Conservation (phyloP, 192 early-diverging fungal species). For the Martensiomyces pterosporus region DNA sequence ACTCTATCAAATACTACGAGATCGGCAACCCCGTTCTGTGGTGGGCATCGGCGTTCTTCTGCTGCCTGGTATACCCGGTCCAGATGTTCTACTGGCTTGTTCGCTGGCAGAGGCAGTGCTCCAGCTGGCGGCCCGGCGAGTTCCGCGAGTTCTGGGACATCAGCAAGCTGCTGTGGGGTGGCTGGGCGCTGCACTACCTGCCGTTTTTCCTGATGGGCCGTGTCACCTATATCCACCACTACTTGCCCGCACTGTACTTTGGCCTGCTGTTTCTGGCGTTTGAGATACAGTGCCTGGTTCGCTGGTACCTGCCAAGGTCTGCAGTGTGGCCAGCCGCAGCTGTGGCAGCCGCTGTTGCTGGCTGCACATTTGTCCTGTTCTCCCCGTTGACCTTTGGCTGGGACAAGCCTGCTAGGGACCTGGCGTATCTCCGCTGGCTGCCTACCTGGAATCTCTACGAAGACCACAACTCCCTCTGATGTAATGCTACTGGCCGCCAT, state of each 20-base stretch:
- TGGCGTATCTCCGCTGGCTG: slow-evolving; percentile 61
- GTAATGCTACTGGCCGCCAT: too few species aligned
- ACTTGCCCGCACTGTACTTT: slow-evolving; percentile 69
- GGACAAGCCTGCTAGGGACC: slow-evolving; percentile 51
- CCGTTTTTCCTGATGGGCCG: slow-evolving; percentile 70
- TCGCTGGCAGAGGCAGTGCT: slow-evolving; percentile 27
- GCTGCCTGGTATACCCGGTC: slow-evolving; percentile 12
- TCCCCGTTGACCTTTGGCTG: slow-evolving; percentile 76
- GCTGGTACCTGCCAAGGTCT: slow-evolving; percentile 45
- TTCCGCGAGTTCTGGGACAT: slow-evolving; percentile 54
- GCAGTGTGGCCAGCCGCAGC: slow-evolving; percentile 7
- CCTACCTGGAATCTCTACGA: slow-evolving; percentile 68
- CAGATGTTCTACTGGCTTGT: slow-evolving; percentile 41
- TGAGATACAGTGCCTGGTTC: slow-evolving; percentile 64
- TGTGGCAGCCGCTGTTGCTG: slow-evolving; percentile 5
- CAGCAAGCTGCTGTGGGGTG: slow-evolving; percentile 48
- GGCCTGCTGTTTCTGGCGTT: slow-evolving; percentile 61
- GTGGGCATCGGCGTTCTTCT: slow-evolving; percentile 20
- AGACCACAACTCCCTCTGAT: not conserved
- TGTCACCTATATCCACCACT: slow-evolving; percentile 68
- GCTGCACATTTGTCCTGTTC: slow-evolving; percentile 62
- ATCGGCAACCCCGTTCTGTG: slow-evolving; percentile 64
- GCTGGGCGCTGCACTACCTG: slow-evolving; percentile 62
- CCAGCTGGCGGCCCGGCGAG: slow-evolving; percentile 31
- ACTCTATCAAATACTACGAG: slow-evolving; percentile 60